These are phyloP conservation scores for Diplogelasinospora grovesii DNA, from an alignment of 495 filamentous ascomycete genomes.

Conservation along the genomic window DNA sequence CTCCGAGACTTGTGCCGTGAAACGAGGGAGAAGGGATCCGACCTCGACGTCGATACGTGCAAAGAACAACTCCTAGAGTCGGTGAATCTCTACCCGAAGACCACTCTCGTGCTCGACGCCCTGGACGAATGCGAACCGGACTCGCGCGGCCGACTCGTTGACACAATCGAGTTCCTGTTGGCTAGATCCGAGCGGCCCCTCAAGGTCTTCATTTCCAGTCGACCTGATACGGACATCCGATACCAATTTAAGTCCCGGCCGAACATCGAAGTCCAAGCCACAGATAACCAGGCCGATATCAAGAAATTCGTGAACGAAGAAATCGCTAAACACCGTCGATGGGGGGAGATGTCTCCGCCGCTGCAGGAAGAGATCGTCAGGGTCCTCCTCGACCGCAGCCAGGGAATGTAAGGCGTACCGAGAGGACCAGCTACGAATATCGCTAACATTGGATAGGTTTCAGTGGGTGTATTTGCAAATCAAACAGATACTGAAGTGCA, in stretches of 20 bases:
- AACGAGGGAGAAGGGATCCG: slow-evolving; percentile 9
- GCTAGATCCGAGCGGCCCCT: slow-evolving; percentile 21
- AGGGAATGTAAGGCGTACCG: slow-evolving; percentile 8
- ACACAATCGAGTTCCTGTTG: slow-evolving; percentile 16
- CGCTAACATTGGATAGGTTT: slow-evolving; percentile 21
- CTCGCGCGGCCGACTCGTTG: slow-evolving; percentile 10
- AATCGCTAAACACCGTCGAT: slow-evolving; percentile 10
- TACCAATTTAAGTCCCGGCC: slow-evolving; percentile 15
- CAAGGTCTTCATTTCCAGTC: slow-evolving; percentile 43
- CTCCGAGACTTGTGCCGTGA: slow-evolving; percentile 8
- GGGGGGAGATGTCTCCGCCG: slow-evolving; percentile 6
- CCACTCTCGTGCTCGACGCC: slow-evolving; percentile 21
- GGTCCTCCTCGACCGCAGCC: slow-evolving; percentile 1
- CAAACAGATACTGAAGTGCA: slow-evolving; percentile 24
- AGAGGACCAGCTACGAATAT: neutral
- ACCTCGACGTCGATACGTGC: slow-evolving; percentile 19
- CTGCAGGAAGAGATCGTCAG: slow-evolving; percentile 19
- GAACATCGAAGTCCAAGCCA: slow-evolving; percentile 32
- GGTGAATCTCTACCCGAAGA: slow-evolving; percentile 16
- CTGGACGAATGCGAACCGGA: slow-evolving; percentile 22
- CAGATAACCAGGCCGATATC: slow-evolving; percentile 24
- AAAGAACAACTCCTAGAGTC: slow-evolving; percentile 18
- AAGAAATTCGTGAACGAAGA: slow-evolving; percentile 16
- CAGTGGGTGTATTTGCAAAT: slow-evolving; percentile 35
- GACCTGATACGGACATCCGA: slow-evolving; percentile 32